Percentiles rank a stretch among this genome's conserved stretches.
These are phyloP conservation scores for Vaccinium corymbosum DNA, from an alignment of 148 eudicot species.

Conservation along the genomic window DNA sequence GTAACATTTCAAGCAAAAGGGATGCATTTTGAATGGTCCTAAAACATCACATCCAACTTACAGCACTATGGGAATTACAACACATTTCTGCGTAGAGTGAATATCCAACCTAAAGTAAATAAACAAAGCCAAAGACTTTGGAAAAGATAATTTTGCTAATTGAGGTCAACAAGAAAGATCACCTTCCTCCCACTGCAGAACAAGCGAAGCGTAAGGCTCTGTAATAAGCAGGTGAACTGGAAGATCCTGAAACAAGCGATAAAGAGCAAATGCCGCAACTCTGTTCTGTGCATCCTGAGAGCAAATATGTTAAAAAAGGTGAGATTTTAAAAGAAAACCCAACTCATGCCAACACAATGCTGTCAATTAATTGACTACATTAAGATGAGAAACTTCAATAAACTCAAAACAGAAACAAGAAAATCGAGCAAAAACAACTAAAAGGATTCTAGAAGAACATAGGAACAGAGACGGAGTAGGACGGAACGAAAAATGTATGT, in stretches of 20 bases:
- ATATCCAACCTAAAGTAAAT: not conserved
- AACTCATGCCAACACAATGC: not conserved
- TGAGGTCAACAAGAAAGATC: constrained; percentile 10
- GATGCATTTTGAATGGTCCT: not conserved
- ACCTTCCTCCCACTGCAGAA: constrained; percentile 85
- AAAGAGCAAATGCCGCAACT: constrained; percentile 89
- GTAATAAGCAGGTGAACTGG: constrained; percentile 68
- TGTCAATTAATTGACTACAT: not conserved
- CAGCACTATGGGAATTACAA: not conserved
- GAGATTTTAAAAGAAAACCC: constrained; percentile 7
- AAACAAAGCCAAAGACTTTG: not conserved
- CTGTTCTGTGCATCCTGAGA: constrained; percentile 88
- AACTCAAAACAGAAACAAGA: constrained; percentile 5
- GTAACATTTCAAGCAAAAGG: constrained; percentile 19
- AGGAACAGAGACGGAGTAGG: not conserved
- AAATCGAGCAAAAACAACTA: not conserved
- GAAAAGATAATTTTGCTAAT: not conserved
- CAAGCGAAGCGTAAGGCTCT: constrained; percentile 74
- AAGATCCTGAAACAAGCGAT: constrained; percentile 81
- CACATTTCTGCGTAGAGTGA: not conserved
- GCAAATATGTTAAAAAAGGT: constrained; percentile 11
- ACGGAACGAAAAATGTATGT: not conserved
- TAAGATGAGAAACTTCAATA: not conserved
- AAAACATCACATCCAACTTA: not conserved
- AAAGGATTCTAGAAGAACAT: not conserved